These are phyloP conservation scores for Terfezia claveryi DNA, from an alignment of 495 filamentous ascomycete genomes.

Conservation along the genomic window DNA sequence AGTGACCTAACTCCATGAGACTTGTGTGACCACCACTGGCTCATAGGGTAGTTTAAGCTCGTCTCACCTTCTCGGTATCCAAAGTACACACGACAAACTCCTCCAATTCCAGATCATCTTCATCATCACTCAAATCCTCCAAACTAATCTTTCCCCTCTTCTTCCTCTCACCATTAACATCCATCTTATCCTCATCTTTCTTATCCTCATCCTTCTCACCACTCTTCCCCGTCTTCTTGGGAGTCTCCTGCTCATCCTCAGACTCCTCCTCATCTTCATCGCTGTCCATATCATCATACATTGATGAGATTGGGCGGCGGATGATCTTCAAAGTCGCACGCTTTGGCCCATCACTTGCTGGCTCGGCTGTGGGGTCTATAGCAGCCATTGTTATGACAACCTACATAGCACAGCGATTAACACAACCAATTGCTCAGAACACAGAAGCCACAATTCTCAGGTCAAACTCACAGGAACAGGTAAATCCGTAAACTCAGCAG, in stretches of 20 bases:
- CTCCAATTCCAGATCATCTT: slow-evolving; percentile 44
- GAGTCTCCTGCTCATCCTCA: slow-evolving; percentile 49
- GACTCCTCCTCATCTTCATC: slow-evolving; percentile 23
- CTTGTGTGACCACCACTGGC: neutral
- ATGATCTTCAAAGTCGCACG: slow-evolving; percentile 80
- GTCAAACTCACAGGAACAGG: slow-evolving; percentile 52
- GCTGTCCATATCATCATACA: neutral
- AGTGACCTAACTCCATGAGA: slow-evolving; percentile 1
- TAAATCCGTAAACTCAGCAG: slow-evolving; percentile 35
- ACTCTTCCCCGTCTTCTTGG: slow-evolving; percentile 46
- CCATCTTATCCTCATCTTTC: slow-evolving; percentile 36
- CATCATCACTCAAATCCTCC: slow-evolving; percentile 37
- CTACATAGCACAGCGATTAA: slow-evolving; percentile 22
- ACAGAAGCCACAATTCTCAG: neutral
- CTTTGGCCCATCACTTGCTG: slow-evolving; percentile 40
- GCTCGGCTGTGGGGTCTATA: slow-evolving; percentile 64
- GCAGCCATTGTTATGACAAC: slow-evolving; percentile 97
- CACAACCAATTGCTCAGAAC: neutral
- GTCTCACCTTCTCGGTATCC: slow-evolving; percentile 52
- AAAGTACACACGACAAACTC: slow-evolving; percentile 87
- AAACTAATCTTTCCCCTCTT: slow-evolving; percentile 28
- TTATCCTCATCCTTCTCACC: slow-evolving; percentile 42
- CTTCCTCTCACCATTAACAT: slow-evolving; percentile 37
- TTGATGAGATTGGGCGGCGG: slow-evolving; percentile 28
- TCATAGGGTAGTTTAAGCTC: neutral